These are phyloP conservation scores for Kazachstania taianensis DNA, from an alignment of 805 yeast genomes.

Conservation along the genomic window DNA sequence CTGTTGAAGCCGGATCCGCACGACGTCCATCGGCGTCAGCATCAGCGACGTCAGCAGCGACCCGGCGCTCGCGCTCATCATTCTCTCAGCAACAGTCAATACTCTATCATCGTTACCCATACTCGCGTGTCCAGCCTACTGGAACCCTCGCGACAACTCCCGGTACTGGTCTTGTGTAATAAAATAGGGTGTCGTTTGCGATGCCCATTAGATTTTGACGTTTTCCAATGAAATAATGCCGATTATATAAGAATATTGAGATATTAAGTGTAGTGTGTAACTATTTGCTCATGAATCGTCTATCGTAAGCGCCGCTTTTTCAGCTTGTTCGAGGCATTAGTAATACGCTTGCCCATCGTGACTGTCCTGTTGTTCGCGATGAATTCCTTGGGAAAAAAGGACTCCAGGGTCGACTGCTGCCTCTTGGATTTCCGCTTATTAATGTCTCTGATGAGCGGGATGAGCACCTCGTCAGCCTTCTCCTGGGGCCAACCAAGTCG, in stretches of 20 bases:
- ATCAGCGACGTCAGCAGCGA: slow-evolving; percentile 62
- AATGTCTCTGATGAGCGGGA: slow-evolving; percentile 76
- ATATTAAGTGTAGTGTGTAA: too few relatives aligned
- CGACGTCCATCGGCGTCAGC: slow-evolving; percentile 74
- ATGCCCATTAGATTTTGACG: too few relatives aligned
- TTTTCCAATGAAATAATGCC: too few relatives aligned
- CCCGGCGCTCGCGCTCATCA: slow-evolving; percentile 73
- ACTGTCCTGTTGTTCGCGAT: slow-evolving; percentile 35
- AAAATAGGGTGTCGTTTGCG: too few relatives aligned
- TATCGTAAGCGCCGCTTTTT: slow-evolving; percentile 13
- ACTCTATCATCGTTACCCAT: too few relatives aligned
- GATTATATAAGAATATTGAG: too few relatives aligned
- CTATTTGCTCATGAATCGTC: too few relatives aligned
- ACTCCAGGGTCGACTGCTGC: slow-evolving; percentile 50
- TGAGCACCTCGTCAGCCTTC: slow-evolving; percentile 67
- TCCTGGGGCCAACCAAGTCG: slow-evolving; percentile 74
- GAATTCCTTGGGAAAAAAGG: slow-evolving; percentile 56
- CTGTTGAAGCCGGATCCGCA: slow-evolving; percentile 66
- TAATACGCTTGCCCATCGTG: slow-evolving; percentile 50
- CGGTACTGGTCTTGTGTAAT: too few relatives aligned
- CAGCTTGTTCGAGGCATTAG: slow-evolving; percentile 45
- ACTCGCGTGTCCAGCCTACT: too few relatives aligned
- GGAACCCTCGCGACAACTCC: too few relatives aligned
- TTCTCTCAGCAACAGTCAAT: slow-evolving; percentile 40
- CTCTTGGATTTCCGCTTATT: slow-evolving; percentile 42